Conservation (phyloP, 768 basidiomycete genomes). For the Suillus variegatus region DNA sequence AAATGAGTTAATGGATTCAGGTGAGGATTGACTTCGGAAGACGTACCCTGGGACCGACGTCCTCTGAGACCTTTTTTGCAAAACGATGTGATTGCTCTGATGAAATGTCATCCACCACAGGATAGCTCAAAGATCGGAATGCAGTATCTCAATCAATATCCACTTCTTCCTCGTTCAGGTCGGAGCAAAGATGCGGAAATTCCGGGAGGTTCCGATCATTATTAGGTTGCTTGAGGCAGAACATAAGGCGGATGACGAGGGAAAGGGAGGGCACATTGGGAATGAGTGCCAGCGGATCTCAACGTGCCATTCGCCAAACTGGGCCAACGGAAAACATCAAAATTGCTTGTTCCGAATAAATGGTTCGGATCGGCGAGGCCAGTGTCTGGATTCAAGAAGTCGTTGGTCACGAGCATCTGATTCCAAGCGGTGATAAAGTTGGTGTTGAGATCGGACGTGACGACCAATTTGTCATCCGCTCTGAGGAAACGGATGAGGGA, state of each 20-base stretch:
- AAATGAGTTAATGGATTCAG: conserved; percentile 9
- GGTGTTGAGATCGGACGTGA: conserved; percentile 79
- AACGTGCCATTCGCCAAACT: conserved; percentile 83
- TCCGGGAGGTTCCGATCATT: too few relatives aligned
- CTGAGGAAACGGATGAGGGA: conserved; percentile 84
- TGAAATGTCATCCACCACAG: conserved; percentile 58
- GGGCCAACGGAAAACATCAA: conserved; percentile 95
- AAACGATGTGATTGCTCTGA: conserved; percentile 54
- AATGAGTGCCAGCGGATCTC: too few relatives aligned
- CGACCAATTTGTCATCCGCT: conserved; percentile 93
- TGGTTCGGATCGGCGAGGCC: conserved; percentile 72
- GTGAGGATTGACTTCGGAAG: neutral
- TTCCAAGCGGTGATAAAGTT: conserved; percentile 94
- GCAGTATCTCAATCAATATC: conserved; percentile 62
- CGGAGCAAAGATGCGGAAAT: too few relatives aligned
- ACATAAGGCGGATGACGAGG: too few relatives aligned
- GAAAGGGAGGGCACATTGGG: too few relatives aligned
- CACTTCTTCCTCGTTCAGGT: conserved; percentile 48
- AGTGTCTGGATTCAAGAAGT: conserved; percentile 74
- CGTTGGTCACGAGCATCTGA: conserved; percentile 85
- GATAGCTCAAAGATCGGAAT: conserved; percentile 52
- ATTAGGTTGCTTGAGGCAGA: too few relatives aligned
- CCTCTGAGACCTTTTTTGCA: conserved; percentile 54
- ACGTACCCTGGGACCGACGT: conserved; percentile 57
- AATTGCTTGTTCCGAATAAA: conserved; percentile 92